These are phyloP conservation scores for Salvia rosmarinus DNA, from an alignment of 257 asterid species.

Conservation along the genomic window DNA sequence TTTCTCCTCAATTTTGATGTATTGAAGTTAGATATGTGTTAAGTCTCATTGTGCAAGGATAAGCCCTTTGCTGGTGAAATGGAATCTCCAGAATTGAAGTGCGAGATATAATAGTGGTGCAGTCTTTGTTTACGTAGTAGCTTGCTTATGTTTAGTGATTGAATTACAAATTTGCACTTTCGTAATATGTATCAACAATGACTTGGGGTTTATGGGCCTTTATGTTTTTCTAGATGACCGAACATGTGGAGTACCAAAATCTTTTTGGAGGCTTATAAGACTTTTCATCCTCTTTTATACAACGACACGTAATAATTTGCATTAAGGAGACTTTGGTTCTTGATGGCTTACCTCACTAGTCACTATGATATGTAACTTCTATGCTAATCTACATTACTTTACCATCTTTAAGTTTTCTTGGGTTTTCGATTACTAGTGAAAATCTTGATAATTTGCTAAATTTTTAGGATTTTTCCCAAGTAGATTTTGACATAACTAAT, in stretches of 20 bases:
- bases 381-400: conserved; percentile 12
- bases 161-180: conserved; percentile 11
- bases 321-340: conserved; percentile 21
- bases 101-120: conserved; percentile 1
- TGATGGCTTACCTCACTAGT: conserved; percentile 4
- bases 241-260: conserved; percentile 19
- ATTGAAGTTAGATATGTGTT: not conserved
- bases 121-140: conserved; percentile 28
- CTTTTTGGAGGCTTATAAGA: conserved; percentile 12
- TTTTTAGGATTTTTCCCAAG: conserved; percentile 16
- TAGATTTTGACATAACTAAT: conserved; percentile 1
- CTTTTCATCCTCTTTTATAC: conserved; percentile 8
- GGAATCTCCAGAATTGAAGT: conserved; percentile 21
- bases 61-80: conserved; percentile 21
- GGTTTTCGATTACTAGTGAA: not conserved
- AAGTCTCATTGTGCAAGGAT: conserved; percentile 16
- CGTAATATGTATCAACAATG: conserved; percentile 24
- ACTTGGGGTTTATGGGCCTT: conserved; percentile 21
- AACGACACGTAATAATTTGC: not conserved
- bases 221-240: conserved; percentile 28
- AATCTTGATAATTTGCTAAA: not conserved
- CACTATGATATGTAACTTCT: conserved; percentile 18
- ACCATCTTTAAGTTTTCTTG: conserved; percentile 10
- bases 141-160: conserved; percentile 21
- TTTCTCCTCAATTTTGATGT: conserved; percentile 18